Evolutionary conservation across 148 eudicot species (phyloP).

Genomic region (Spergularia bocconei): DNA sequence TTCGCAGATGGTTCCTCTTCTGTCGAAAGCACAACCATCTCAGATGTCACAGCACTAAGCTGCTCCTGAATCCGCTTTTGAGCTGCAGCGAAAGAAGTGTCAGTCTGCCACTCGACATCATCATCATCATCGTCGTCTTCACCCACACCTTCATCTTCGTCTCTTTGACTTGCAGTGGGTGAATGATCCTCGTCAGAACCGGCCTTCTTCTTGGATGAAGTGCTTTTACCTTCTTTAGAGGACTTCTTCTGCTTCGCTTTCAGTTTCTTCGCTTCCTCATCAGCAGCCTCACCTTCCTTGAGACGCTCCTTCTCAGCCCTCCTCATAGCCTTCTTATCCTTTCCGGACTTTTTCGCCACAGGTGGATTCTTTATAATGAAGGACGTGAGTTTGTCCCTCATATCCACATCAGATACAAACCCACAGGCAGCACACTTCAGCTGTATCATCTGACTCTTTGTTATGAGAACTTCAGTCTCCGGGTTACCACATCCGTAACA

Average conservation of each 20-base stretch:
- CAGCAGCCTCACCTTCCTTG: conserved; percentile 78
- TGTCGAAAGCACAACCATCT: conserved; percentile 76
- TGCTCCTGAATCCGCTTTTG: conserved; percentile 66
- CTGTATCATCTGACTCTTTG: conserved; percentile 62
- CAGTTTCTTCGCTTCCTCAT: conserved; percentile 59
- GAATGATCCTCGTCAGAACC: conserved; percentile 72
- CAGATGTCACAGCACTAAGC: conserved; percentile 70
- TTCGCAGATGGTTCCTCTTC: conserved; percentile 45
- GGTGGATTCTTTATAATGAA: conserved; percentile 78
- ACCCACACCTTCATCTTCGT: conserved; percentile 34
- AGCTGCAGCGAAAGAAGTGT: conserved; percentile 70
- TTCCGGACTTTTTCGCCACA: conserved; percentile 51
- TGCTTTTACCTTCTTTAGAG: conserved; percentile 30
- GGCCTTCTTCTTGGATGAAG: conserved; percentile 53
- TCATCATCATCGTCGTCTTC: conserved; percentile 44
- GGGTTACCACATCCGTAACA: conserved; percentile 88
- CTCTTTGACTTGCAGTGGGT: conserved; percentile 49
- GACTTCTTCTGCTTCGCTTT: conserved; percentile 49
- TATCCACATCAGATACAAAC: conserved; percentile 73
- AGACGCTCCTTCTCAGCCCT: conserved; percentile 75
- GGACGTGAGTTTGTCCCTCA: conserved; percentile 74
- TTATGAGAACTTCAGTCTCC: conserved; percentile 68
- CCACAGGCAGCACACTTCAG: conserved; percentile 84
- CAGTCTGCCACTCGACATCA: conserved; percentile 71
- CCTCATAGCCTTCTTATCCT: conserved; percentile 77